A percentile compares a stretch with the other conserved stretches of the same genome.
Conservation (phyloP, 371 early-diverging fungal species). For the Capillidium rhysosporum region DNA sequence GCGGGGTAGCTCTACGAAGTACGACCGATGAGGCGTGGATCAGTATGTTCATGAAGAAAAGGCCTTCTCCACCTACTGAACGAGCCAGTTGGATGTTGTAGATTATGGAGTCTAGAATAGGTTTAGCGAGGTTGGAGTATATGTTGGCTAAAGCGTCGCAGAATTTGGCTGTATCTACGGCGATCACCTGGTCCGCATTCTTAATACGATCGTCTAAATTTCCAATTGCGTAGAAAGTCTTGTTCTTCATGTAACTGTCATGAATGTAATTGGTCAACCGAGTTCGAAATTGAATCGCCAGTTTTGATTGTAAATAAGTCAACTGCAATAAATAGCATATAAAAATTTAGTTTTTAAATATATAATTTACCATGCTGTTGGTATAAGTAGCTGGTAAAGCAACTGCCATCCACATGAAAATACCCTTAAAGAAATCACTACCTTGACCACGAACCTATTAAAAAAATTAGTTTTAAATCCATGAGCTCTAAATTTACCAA, state of each 20-base stretch:
- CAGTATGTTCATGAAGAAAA: constrained; percentile 39
- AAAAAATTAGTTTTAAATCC: background rate
- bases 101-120: constrained; percentile 65
- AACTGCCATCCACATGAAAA: constrained; percentile 78
- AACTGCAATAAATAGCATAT: constrained; percentile 14
- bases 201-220: constrained; percentile 68
- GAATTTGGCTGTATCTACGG: constrained; percentile 76
- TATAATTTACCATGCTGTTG: constrained; percentile 59
- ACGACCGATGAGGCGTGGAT: constrained; percentile 46
- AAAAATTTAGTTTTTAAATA: background rate
- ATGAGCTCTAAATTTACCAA: constrained; percentile 24
- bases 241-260: constrained; percentile 59
- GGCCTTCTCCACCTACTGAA: constrained; percentile 56
- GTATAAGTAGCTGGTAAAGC: constrained; percentile 91
- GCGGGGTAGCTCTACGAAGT: constrained; percentile 61
- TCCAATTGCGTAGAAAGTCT: constrained; percentile 66
- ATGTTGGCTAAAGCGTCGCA: constrained; percentile 50
- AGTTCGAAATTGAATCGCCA: constrained; percentile 67
- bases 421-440: constrained; percentile 52
- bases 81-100: constrained; percentile 66
- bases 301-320: constrained; percentile 64
- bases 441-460: constrained; percentile 42
- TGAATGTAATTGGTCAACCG: constrained; percentile 69
- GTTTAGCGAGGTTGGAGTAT: constrained; percentile 72
- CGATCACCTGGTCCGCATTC: constrained; percentile 77